Base-by-base conservation (phyloP, 106 monocot species). In the Acanthochlamys bracteata region DNA sequence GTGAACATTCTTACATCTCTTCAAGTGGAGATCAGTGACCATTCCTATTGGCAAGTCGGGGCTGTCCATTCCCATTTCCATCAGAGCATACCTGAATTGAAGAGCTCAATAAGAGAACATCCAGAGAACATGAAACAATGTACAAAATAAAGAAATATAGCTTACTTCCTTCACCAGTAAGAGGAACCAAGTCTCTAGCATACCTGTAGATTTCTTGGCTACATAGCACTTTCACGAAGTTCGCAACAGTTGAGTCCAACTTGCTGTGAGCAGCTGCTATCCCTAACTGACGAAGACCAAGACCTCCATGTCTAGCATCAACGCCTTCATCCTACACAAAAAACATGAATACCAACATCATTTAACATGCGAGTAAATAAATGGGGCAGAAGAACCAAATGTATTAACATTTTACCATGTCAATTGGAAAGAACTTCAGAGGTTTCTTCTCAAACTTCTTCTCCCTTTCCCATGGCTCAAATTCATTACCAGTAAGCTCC, bases 191-290 rank as follows among this genome's bases (percentile, higher is more conserved):
- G 33, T 33, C 33, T 33, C 33, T 49, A 49, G 27, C 27, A 8
- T 62, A 80, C 89, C 65, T 83, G 71, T 83, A 90, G 0, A 86
- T 83, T 54, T 78, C 90, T 66, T 90, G 90, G 67, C 83, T 75
- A 54, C 90, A 90, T 25, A 90, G 33, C 4, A 86, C 61, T 56
- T 86, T 86, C 85, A 90, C 70, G 19, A 90, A 74, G 8, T 80
- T 82, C 11, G 77, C 61, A 25, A 86, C 83, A 41, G 58, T 21
- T 10, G 90, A 75, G 0, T 86, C 83, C 23, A 90, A 75, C 53
- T 83, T 86, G 73, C 86, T 75, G 51, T 86, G 90, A 25, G 63
- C 61, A 49, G 66, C 83, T 10, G 83, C 86, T 0, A 27, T 58
- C 21, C 86, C 86, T 33, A 90, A 46, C 22, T 86, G 85, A 40